Percentiles rank a stretch among this genome's conserved stretches.
phyloP scores from a whole-genome alignment of 2,329 filamentous ascomycete genomes.

The Colletotrichum sp. region DNA sequence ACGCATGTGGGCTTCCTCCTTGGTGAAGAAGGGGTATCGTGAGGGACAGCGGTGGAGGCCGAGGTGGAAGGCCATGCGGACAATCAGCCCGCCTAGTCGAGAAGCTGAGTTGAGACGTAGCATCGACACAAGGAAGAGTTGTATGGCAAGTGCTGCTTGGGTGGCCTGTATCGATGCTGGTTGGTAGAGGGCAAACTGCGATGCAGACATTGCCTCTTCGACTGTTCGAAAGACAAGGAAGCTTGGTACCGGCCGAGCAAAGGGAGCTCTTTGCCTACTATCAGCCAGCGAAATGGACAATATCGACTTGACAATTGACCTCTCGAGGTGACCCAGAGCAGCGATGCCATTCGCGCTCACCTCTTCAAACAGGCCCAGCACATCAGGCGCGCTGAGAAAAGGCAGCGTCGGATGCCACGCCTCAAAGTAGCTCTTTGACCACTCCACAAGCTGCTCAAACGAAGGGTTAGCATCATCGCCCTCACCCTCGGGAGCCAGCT shows the following conservation, averaged over 20 bases:
- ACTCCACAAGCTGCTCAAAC: conserved; percentile 55
- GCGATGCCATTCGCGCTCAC: conserved; percentile 37
- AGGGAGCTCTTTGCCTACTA: conserved; percentile 43
- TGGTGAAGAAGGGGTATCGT: conserved; percentile 54
- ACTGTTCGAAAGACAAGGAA: conserved; percentile 52
- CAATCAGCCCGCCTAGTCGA: conserved; percentile 58
- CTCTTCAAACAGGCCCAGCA: conserved; percentile 51
- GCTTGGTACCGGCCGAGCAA: conserved; percentile 39
- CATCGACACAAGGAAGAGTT: conserved; percentile 61
- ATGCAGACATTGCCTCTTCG: conserved; percentile 53
- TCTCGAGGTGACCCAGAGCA: conserved; percentile 37
- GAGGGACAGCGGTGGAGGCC: conserved; percentile 64
- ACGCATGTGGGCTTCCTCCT: conserved; percentile 50
- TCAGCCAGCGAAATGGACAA: conserved; percentile 61
- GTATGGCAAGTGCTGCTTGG: conserved; percentile 57
- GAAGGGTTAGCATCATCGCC: conserved; percentile 22
- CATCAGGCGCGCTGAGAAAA: conserved; percentile 58
- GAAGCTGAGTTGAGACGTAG: conserved; percentile 62
- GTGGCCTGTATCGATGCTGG: conserved; percentile 51
- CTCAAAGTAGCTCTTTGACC: conserved; percentile 60
- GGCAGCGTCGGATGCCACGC: conserved; percentile 64
- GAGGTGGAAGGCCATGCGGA: conserved; percentile 60
- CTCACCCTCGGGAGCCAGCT: conserved; percentile 27
- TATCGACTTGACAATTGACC: conserved; percentile 51
- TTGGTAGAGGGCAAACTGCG: conserved; percentile 49